Percentiles rank a stretch among this genome's conserved stretches.
These are phyloP conservation scores for Triangularia verruculosa DNA, from an alignment of 2,329 filamentous ascomycete species.

Conservation along the genomic window DNA sequence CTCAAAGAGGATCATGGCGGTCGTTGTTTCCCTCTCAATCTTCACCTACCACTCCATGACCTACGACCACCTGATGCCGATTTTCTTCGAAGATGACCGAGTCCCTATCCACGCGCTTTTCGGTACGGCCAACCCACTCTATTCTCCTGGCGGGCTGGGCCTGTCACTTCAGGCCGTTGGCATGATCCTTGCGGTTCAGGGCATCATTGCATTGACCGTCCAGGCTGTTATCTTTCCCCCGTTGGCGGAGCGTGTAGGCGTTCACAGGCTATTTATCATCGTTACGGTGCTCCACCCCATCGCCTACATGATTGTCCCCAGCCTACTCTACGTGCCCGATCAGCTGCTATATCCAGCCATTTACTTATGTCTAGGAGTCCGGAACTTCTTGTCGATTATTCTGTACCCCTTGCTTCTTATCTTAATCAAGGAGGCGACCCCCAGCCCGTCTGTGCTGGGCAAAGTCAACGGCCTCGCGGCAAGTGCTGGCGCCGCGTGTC, in stretches of 20 bases:
- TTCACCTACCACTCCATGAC: slow-evolving; percentile 97
- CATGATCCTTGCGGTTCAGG: slow-evolving; percentile 42
- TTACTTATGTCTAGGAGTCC: slow-evolving; percentile 54
- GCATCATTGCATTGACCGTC: slow-evolving; percentile 68
- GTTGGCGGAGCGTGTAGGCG: slow-evolving; percentile 55
- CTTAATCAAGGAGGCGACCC: slow-evolving; percentile 64
- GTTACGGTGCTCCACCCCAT: slow-evolving; percentile 60
- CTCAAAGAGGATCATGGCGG: slow-evolving; percentile 63
- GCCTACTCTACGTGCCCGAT: slow-evolving; percentile 54
- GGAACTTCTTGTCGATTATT: slow-evolving; percentile 60
- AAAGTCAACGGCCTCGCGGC: slow-evolving; percentile 66
- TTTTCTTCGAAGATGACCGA: slow-evolving; percentile 82
- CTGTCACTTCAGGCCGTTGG: slow-evolving; percentile 62
- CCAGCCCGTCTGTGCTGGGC: slow-evolving; percentile 54
- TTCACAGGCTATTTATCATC: slow-evolving; percentile 57
- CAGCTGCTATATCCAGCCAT: slow-evolving; percentile 53
- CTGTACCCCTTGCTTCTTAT: slow-evolving; percentile 66
- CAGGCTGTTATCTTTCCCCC: slow-evolving; percentile 68
- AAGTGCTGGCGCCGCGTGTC: slow-evolving; percentile 62
- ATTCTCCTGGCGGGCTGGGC: slow-evolving; percentile 60
- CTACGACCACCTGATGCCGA: slow-evolving; percentile 86
- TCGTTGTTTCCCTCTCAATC: slow-evolving; percentile 79
- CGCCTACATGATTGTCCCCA: slow-evolving; percentile 58
- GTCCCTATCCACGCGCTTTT: slow-evolving; percentile 40
- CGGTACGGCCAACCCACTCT: slow-evolving; percentile 42